Base-by-base conservation (phyloP, 768 basidiomycete genomes). In the Melanogaster broomeanus region DNA sequence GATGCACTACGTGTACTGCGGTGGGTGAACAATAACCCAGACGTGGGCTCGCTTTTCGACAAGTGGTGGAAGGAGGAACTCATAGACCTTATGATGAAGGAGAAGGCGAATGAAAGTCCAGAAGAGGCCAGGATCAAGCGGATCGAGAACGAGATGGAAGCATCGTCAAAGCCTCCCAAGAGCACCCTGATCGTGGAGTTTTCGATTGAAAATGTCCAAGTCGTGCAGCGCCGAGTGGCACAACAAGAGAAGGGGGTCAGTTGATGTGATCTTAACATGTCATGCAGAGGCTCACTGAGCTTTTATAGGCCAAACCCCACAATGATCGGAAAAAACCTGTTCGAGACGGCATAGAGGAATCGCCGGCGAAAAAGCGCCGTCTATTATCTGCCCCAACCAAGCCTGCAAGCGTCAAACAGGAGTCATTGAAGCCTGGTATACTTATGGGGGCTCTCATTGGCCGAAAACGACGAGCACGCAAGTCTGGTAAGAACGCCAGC, bases 151-250 rank as follows among this genome's bases (percentile, higher is more conserved):
- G 83, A 85, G 62, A 66, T 80, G 40, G 72, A 72, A 54, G 61
- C 60, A 34, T 30, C 57, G 1, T 71, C 67, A 15, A 81, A 76
- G 34, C 73, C 74, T 16, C 56, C 60, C 21, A 73, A 58, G 52
- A 78, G 78, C 13, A 76, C 82, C 5, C 69, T 97, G 55, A 87
- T 96, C 61, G 83, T 93, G n/a, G 95, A 98, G 72, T 97, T 97
- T 69, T 94, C 93, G 35, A 93, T 98, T 45, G 94, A 98, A 74
- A 98, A 98, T 62, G 74, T 91, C 18, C 89, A 93, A 70, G 92
- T 95, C 27, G 85, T 94, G 34, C 88, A 88, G 56, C 76, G 92
- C 49, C 77, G 93, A 61, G 77, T 78, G 35, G 79, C 82, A 2
- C 75, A 74, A 48, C 78, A 76, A 45, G 77, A 72, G 39, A 75